A percentile compares a stretch with the other conserved stretches of the same genome.
Conservation (phyloP, 345 rosid species). For the Schrenkiella parvula region DNA sequence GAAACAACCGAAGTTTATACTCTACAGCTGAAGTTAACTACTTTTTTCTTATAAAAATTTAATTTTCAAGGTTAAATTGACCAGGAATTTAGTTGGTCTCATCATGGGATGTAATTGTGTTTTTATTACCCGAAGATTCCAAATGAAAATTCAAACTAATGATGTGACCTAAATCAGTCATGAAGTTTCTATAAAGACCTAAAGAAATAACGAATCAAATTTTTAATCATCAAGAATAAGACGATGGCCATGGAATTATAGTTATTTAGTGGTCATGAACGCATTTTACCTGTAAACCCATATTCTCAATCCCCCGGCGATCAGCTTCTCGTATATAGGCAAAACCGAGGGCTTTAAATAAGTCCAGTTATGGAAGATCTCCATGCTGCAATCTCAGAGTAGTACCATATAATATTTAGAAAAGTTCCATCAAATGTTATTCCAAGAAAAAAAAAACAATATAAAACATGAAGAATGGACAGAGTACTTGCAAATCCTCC, state of each 20-base stretch:
- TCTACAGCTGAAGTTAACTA: neutral
- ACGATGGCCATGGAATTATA: neutral
- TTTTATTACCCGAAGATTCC: neutral
- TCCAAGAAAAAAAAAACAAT: neutral
- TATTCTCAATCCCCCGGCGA: slow-evolving; percentile 62
- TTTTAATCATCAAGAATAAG: neutral
- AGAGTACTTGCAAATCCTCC: slow-evolving; percentile 95
- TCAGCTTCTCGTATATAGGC: slow-evolving; percentile 80
- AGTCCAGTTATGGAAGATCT: slow-evolving; percentile 52
- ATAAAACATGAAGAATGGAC: neutral
- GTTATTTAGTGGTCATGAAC: slow-evolving; percentile 25
- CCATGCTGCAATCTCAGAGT: slow-evolving; percentile 38
- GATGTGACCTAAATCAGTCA: neutral
- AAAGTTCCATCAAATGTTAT: neutral
- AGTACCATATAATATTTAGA: neutral
- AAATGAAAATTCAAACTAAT: neutral
- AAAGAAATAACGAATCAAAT: neutral
- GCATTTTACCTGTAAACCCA: slow-evolving; percentile 85
- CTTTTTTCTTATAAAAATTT: neutral
- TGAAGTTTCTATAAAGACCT: no score
- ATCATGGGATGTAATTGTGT: neutral
- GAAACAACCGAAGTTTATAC: neutral
- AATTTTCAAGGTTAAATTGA: neutral
- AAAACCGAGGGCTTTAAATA: slow-evolving; percentile 58
- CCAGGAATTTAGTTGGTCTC: neutral